Evolutionary conservation across 495 filamentous ascomycete genomes (phyloP), one percentile per base, ranked within the genome.

Genomic region (Chlorociboria aeruginascens): DNA sequence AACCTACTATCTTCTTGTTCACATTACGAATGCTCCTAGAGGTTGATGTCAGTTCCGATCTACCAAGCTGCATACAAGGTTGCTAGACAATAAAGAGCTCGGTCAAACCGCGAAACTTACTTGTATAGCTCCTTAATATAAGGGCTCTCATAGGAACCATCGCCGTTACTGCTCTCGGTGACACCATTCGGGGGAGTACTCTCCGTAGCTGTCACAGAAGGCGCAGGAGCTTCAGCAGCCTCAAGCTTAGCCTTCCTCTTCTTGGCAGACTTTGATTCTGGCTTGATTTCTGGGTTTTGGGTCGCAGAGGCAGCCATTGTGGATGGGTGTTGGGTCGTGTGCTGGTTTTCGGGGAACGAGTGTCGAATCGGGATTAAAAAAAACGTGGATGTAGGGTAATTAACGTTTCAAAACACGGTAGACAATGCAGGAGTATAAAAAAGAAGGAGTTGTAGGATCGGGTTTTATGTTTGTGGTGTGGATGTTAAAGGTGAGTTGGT

Each of bases 71-170:
- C 20, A 25, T 25, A 25, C 20, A 4, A 4, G 1, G 20, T 2
- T 25, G 20, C 1, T 25, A 4, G 20, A 25, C 20, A 25, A 25
- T 25, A 4, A 30, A 29, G 6, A 43, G 3, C 29, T 51, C 12
- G 32, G 8, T 13, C 9, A n/a, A 10, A 43, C 7, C 12, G 12
- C 20, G 38, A 7, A 48, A 69, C 82, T 58, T 63, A 93, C 87
- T 89, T 95, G 52, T 87, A 76, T 14, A 95, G 71, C 57, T 96
- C 89, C 60, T 82, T 86, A 54, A 95, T 70, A 61, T 90, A 85
- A 6, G 74, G 69, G 57, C 73, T 85, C 57, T 94, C 88, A 39
- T 70, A 70, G 48, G 59, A 47, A 40, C 74, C 77, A 41, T 83
- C 68, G 52, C 71, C 76, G 56, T 73, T 74, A 30, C 54, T 63